Evolutionary conservation across 1,139 yeast species (phyloP), one percentile per base, ranked within the genome.

Genomic region (Candida labiduridarum): DNA sequence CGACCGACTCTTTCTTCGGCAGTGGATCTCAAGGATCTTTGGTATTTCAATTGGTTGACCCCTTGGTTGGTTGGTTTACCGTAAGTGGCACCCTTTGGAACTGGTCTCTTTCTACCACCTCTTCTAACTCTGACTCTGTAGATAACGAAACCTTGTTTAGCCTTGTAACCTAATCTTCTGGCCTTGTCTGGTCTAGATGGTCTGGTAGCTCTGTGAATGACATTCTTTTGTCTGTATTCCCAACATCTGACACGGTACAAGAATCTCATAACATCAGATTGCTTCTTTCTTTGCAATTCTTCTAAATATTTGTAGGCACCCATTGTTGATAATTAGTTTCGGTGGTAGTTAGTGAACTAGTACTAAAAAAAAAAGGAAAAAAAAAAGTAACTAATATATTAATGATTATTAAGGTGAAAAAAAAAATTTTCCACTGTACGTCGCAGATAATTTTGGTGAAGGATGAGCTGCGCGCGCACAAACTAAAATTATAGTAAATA

Each of bases 31-130:
- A 90, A 84, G 62, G 97, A 87, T 82, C 95, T 90, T 85, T 94
- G 99, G 96, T 91, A 92, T 85, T 94, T 94, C 84, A 94, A 89
- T 80, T 94, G 97, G 85, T 86, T 86, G 68, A 94, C 95, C 89
- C 99, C 99, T 84, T 90, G 96, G 96, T 94, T 94, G 84, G 99
- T 94, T 87, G 99, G 99, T 89, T 94, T 94, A 89, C 99, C 99
- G 87, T 92, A 92, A 76, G 98, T 94, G 71, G 97, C 98, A 89
- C 99, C 99, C 94, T 94, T 94, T 83, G 96, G 92, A 72, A 88
- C 98, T 71, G 97, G 98, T 84, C 97, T 90, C 97, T 94, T 94
- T 87, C 99, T 92, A 85, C 95, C 94, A 85, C 99, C 99, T 84
- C 99, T 90, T 85, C 98, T 91, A 71, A 94, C 99, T 83, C 99